Evolutionary conservation across 1,139 yeast species (phyloP).

Genomic region (Entelexis paramagnoliae): DNA sequence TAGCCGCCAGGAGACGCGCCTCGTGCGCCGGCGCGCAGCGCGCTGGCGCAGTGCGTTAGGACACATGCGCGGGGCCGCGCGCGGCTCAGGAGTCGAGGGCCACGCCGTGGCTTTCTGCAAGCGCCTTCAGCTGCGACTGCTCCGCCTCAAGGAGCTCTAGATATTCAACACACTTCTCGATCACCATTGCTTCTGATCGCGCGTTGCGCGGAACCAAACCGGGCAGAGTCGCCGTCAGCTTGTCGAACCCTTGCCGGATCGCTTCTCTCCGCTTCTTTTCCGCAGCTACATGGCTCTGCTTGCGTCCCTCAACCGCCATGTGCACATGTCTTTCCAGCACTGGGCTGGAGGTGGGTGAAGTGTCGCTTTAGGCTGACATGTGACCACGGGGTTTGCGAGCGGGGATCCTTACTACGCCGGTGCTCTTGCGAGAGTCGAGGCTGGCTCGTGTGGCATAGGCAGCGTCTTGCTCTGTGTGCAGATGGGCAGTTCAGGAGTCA

Average conservation of each 20-base stretch:
- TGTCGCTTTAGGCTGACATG: not conserved
- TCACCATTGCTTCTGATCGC: slow-evolving; percentile 36
- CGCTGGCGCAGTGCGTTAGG: not conserved
- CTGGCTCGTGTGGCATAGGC: too few relatives aligned
- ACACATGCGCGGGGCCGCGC: not conserved
- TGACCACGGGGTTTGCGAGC: not conserved
- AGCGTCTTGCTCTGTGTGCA: too few relatives aligned
- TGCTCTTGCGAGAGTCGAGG: too few relatives aligned
- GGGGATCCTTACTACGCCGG: too few relatives aligned
- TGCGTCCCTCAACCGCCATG: slow-evolving; percentile 10
- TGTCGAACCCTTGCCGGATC: slow-evolving; percentile 39
- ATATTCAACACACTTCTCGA: slow-evolving; percentile 32
- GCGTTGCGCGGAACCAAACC: slow-evolving; percentile 33
- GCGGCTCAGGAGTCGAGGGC: not conserved
- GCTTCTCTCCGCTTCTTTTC: slow-evolving; percentile 43
- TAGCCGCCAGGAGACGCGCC: too few relatives aligned
- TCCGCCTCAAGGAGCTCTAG: slow-evolving; percentile 29
- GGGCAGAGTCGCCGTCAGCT: slow-evolving; percentile 37
- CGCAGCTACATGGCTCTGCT: slow-evolving; percentile 41
- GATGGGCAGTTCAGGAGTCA: too few relatives aligned
- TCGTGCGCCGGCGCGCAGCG: too few relatives aligned
- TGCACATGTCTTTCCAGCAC: not conserved
- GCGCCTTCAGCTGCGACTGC: slow-evolving; percentile 27
- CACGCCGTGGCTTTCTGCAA: slow-evolving; percentile 24
- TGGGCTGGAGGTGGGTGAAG: not conserved